Evolutionary conservation across 1,139 yeast species (phyloP).

Genomic region (Hansenula lynferdii): DNA sequence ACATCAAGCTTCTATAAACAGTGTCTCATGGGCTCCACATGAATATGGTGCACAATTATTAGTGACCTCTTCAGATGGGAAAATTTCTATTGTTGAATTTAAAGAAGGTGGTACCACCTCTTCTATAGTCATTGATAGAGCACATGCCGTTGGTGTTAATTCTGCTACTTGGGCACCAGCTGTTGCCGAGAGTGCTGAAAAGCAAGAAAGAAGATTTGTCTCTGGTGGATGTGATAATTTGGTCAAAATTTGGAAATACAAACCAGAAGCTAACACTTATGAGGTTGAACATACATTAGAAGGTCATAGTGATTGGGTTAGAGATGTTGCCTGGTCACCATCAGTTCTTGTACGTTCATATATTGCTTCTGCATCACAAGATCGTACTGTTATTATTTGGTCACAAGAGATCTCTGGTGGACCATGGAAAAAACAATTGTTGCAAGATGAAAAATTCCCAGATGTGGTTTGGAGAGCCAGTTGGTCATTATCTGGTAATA

Average conservation of each 20-base stretch:
- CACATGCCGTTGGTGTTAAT: slow-evolving; percentile 92
- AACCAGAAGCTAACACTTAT: slow-evolving; percentile 52
- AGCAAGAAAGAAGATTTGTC: slow-evolving; percentile 60
- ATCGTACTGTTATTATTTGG: slow-evolving; percentile 93
- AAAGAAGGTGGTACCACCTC: slow-evolving; percentile 85
- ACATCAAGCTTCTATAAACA: slow-evolving; percentile 92
- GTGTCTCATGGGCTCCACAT: slow-evolving; percentile 97
- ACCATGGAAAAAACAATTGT: slow-evolving; percentile 74
- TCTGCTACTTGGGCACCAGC: slow-evolving; percentile 96
- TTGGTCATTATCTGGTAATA: slow-evolving; percentile 95
- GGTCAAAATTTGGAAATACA: slow-evolving; percentile 85
- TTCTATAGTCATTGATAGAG: slow-evolving; percentile 43
- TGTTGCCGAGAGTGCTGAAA: slow-evolving; percentile 32
- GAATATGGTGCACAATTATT: slow-evolving; percentile 90
- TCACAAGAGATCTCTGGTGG: slow-evolving; percentile 64
- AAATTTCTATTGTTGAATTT: slow-evolving; percentile 85
- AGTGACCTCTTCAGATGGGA: slow-evolving; percentile 93
- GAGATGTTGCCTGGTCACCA: slow-evolving; percentile 99
- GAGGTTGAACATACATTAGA: slow-evolving; percentile 70
- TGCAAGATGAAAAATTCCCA: slow-evolving; percentile 81
- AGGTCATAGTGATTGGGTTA: slow-evolving; percentile 97
- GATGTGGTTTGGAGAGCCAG: slow-evolving; percentile 99
- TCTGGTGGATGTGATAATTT: slow-evolving; percentile 95
- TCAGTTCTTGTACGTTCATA: slow-evolving; percentile 80
- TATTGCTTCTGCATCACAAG: slow-evolving; percentile 98